Evolutionary conservation across 2,329 filamentous ascomycete species (phyloP).

Genomic region (Neonectria punicea): DNA sequence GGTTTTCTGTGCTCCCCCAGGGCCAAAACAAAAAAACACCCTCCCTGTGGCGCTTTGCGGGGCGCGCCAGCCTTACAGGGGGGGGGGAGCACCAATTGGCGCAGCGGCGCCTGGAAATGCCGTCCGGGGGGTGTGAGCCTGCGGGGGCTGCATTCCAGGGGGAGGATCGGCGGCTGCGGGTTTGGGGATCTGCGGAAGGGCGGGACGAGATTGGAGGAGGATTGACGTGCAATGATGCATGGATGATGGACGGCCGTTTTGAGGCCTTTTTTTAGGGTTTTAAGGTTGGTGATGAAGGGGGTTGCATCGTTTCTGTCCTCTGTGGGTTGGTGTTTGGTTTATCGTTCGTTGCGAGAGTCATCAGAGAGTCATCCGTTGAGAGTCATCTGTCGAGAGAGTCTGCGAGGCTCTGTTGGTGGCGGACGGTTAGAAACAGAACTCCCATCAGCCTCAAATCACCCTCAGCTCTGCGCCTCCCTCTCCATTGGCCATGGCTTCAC

Average conservation of each 20-base stretch:
- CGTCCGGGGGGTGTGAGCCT: neutral
- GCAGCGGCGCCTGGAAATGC: neutral
- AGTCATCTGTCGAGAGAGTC: neutral
- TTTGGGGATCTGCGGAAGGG: neutral
- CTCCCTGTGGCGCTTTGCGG: constrained; percentile 1
- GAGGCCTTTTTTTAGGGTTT: neutral
- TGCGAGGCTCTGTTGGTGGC: neutral
- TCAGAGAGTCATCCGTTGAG: neutral
- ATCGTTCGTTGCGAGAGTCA: neutral
- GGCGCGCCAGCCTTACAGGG: neutral
- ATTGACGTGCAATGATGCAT: neutral
- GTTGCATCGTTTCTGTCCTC: neutral
- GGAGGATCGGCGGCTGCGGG: neutral
- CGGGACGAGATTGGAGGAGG: neutral
- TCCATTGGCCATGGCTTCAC: neutral
- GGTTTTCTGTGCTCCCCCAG: neutral
- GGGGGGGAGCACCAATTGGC: neutral
- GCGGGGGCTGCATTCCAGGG: neutral
- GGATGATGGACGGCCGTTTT: neutral
- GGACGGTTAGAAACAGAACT: neutral
- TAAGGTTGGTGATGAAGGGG: neutral
- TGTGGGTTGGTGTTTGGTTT: neutral
- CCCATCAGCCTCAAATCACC: neutral
- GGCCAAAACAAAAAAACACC: too few species aligned
- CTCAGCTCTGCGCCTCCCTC: neutral